A percentile compares a stretch with the other conserved stretches of the same genome.
Evolutionary conservation across 192 early-diverging fungal species (phyloP).

Genomic region (Funneliformis mosseae): DNA sequence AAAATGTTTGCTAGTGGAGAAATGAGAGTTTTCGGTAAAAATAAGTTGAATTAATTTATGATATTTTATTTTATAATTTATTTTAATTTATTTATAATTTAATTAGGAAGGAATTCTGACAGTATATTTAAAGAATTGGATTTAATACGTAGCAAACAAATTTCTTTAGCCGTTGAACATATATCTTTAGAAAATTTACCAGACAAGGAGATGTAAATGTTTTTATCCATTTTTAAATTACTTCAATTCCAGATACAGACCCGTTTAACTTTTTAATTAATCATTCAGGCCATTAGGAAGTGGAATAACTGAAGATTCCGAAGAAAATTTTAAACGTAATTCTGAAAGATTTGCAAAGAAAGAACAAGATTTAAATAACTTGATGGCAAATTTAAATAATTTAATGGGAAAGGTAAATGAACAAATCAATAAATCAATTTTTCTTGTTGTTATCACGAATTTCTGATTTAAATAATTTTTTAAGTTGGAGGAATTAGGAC

Average conservation of each 20-base stretch:
- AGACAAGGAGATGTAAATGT: constrained; percentile 28
- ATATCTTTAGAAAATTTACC: constrained; percentile 28
- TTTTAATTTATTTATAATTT: background rate
- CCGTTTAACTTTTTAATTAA: background rate
- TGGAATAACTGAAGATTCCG: constrained; percentile 9
- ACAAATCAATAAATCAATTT: background rate
- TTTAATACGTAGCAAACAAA: constrained; percentile 32
- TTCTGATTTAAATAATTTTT: background rate
- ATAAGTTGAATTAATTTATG: background rate
- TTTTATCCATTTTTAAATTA: background rate
- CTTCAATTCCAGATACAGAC: background rate
- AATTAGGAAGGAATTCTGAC: constrained; percentile 33
- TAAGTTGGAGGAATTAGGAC: constrained; percentile 31
- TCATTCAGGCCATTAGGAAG: constrained; percentile 23
- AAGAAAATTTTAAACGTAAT: constrained; percentile 34
- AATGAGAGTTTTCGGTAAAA: constrained; percentile 27
- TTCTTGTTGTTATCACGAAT: background rate
- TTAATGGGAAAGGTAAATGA: constrained; percentile 22
- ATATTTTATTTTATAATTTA: background rate
- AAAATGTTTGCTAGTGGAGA: constrained; percentile 34
- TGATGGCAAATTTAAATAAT: constrained; percentile 33
- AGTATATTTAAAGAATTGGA: constrained; percentile 36
- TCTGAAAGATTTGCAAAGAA: constrained; percentile 34
- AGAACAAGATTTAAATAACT: constrained; percentile 33
- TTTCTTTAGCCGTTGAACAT: constrained; percentile 30